Evolutionary conservation across 192 early-diverging fungal species (phyloP), one percentile per base, ranked within the genome.

Genomic region (Phlyctochytrium bullatum): DNA sequence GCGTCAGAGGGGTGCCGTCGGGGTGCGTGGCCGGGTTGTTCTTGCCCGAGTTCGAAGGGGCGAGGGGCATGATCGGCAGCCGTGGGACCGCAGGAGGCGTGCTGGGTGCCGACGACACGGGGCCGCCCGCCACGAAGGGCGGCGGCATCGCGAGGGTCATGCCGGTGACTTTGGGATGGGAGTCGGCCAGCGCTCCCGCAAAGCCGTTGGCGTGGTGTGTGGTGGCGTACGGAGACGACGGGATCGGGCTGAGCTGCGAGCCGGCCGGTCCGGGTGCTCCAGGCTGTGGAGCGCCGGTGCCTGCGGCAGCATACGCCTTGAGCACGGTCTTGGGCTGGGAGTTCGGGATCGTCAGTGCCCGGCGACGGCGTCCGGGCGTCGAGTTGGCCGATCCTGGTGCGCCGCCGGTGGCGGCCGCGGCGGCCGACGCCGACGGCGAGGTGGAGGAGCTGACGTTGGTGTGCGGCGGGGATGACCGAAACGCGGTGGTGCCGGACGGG

Each of bases 281-380:
- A 47, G 40, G 10, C 20, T 47, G 40, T 14, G 40, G 40, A 20
- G 6, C 10, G 40, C 20, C 20, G 6, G 6, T 6, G 40, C 20
- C 10, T 20, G 20, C 10, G 54, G 14, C 16, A 10, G 25, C 25
- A 25, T 57, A 57, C 12, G 54, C 54, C 54, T 57, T 57, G 27
- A 57, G 16, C 12, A 57, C 54, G 14, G 54, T 57, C 20, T 57
- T 57, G 6, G 27, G 20, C 20, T 57, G 16, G 4, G 54, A 57
- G 54, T 57, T 57, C 6, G 54, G 54, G 27, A 57, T 57, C 54
- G 54, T 57, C 20, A 57, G 27, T 24, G 54, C 54, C 27, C 54
- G 16, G 4, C 27, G 10, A 6, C 54, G 12, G 12, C 27, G 10
- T 14, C 12, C 25, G 4, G 54, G 54, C 14, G 54, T 28, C 27